These are phyloP conservation scores for Madurella mycetomatis DNA, from an alignment of 2,329 filamentous ascomycete genomes.

Conservation along the genomic window DNA sequence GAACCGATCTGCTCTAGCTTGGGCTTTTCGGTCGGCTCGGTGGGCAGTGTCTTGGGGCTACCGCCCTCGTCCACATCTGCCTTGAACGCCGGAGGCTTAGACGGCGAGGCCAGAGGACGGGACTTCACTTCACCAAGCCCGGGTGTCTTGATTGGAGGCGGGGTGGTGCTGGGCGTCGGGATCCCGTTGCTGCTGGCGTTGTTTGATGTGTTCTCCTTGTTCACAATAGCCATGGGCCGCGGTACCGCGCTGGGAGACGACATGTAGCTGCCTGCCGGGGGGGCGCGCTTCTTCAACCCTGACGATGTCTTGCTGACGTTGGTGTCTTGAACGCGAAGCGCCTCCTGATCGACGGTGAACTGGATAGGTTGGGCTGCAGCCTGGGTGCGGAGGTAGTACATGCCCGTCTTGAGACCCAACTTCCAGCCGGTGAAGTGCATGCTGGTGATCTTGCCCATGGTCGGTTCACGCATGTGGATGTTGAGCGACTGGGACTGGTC, in stretches of 20 bases:
- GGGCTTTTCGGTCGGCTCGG: conserved; percentile 61
- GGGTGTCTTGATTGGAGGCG: conserved; percentile 46
- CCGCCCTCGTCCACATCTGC: conserved; percentile 73
- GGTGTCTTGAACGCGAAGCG: conserved; percentile 80
- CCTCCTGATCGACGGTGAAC: conserved; percentile 97
- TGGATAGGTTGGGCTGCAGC: conserved; percentile 95
- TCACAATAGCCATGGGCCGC: conserved; percentile 58
- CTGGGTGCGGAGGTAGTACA: conserved; percentile 99
- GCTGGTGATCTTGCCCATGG: conserved; percentile 99
- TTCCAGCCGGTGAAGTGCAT: conserved; percentile 99
- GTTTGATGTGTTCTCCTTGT: conserved; percentile 42
- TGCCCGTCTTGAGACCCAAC: conserved; percentile 97
- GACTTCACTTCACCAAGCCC: conserved; percentile 40
- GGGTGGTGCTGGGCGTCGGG: conserved; percentile 64
- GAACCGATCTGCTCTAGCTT: conserved; percentile 63
- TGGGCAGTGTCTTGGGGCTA: conserved; percentile 71
- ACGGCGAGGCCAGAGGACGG: conserved; percentile 51
- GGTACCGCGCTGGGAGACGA: conserved; percentile 60
- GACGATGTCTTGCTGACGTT: conserved; percentile 62
- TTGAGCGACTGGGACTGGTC: conserved; percentile 99
- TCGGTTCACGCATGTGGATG: conserved; percentile 98
- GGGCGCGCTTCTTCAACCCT: conserved; percentile 64
- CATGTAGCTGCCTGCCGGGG: conserved; percentile 52
- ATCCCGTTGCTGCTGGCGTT: conserved; percentile 50
- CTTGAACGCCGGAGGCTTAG: conserved; percentile 65